Base-by-base conservation (phyloP, 129 eudicot species). In the Centella asiatica region DNA sequence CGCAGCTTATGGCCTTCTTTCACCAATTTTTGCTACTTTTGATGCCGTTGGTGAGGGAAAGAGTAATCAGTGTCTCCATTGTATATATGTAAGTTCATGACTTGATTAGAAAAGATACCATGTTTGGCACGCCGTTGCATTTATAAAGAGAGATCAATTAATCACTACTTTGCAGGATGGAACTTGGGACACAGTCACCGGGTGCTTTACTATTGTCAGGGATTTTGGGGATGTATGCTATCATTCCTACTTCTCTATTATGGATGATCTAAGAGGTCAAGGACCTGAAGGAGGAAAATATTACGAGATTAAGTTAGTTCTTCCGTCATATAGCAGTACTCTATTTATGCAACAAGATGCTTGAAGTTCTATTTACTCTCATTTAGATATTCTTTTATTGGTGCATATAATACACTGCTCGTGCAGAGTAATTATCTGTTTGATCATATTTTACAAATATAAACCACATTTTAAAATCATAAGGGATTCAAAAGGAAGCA, bases 21-120 rank as follows among this genome's bases (percentile, higher is more conserved):
- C 85, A 37, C 95, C 95, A 10, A 77, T 90, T 62, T 84, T 87
- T 44, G 88, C 94, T 72, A 90, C 98, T 34, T 77, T 90, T 62
- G 71, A 90, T 42, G 98, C 98, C 39, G 90, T 90, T 74, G 94
- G 88, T 23, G 94, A 79, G 76, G 95, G 95, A 40, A 86, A 87
- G 64, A 74, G 80, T 4, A 51, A 90, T 65, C 75, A 79, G 69
- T 75, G 87, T 60, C 82, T 57, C 62, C 98, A 87, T 72, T 81
- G 85, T 74, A 54, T 90, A 32, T 77, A 54, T 73, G 98, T 87
- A 74, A 34, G 85, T 58, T 2, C 52, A 25, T 20, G 18, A 15
- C 34, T 77, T 47, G 14, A 25, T 20, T 26, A 31, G 8, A 32
- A 17, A 40, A 22, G 11, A 20, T 19, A 17, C 46, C 8, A 20